Evolutionary conservation across 495 filamentous ascomycete species (phyloP).

Genomic region (Podospora fimiseda): DNA sequence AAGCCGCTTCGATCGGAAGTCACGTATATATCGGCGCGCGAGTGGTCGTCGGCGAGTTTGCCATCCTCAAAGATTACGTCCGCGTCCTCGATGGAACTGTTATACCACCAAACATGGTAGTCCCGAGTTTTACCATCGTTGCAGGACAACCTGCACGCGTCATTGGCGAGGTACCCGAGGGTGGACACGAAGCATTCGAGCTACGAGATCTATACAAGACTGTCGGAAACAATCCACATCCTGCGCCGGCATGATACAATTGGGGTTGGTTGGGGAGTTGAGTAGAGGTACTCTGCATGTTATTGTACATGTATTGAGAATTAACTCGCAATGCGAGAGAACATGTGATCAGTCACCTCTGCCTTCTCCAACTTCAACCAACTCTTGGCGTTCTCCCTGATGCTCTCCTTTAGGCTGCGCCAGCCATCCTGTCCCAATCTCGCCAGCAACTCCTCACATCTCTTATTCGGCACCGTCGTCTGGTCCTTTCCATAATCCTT

Average conservation of each 20-base stretch:
- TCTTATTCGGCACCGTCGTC: constrained; percentile 28
- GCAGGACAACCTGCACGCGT: constrained; percentile 74
- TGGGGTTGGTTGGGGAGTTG: no score
- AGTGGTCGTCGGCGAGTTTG: constrained; percentile 72
- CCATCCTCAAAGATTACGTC: constrained; percentile 85
- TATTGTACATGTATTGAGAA: background rate
- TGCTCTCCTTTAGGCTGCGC: constrained; percentile 31
- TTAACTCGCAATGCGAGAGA: constrained; percentile 1
- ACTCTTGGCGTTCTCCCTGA: constrained; percentile 23
- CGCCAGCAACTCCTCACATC: constrained; percentile 23
- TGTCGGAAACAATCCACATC: constrained; percentile 45
- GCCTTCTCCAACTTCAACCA: constrained; percentile 15
- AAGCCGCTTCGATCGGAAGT: constrained; percentile 70
- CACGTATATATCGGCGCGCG: constrained; percentile 77
- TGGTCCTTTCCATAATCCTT: constrained; percentile 28
- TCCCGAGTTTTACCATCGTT: constrained; percentile 82
- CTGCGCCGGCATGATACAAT: constrained; percentile 28
- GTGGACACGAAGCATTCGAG: constrained; percentile 55
- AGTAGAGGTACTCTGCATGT: no score
- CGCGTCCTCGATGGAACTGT: constrained; percentile 76
- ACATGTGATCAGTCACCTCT: constrained; percentile 10
- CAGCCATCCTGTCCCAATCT: constrained; percentile 29
- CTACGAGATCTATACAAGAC: constrained; percentile 49
- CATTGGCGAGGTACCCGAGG: constrained; percentile 80
- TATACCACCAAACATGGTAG: constrained; percentile 80